Percentiles rank a stretch among this genome's conserved stretches.
These are phyloP conservation scores for Fusarium musae DNA, from an alignment of 2,329 filamentous ascomycete genomes.

Conservation along the genomic window DNA sequence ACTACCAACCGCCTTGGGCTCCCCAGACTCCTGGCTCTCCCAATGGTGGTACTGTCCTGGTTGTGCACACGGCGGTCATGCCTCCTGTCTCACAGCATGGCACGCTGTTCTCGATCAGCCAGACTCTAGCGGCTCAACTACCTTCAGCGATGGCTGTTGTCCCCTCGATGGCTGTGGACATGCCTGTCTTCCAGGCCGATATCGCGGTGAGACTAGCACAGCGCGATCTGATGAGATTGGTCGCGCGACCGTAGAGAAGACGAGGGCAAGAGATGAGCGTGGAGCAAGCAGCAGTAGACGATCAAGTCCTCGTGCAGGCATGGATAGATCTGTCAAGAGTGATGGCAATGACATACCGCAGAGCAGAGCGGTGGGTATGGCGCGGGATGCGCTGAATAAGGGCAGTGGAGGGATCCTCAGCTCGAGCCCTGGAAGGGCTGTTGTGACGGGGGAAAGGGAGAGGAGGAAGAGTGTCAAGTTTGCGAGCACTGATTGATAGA, in stretches of 20 bases:
- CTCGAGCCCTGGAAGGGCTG: conserved; percentile 59
- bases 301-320: conserved; percentile 44
- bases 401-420: conserved; percentile 55
- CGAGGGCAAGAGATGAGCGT: conserved; percentile 42
- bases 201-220: conserved; percentile 60
- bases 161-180: conserved; percentile 74
- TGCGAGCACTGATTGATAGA: conserved; percentile 53
- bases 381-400: conserved; percentile 62
- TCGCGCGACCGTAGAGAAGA: conserved; percentile 57
- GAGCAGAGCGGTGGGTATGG: conserved; percentile 70
- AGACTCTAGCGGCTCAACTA: conserved; percentile 36
- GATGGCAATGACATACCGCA: conserved; percentile 67
- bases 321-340: conserved; percentile 49
- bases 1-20: conserved; percentile 43
- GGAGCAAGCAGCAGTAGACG: conserved; percentile 42
- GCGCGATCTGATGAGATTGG: conserved; percentile 63
- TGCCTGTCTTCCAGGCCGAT: conserved; percentile 68
- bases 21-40: conserved; percentile 44
- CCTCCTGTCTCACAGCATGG: conserved; percentile 69
- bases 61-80: conserved; percentile 72
- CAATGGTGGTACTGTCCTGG: conserved; percentile 73
- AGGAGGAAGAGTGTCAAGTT: conserved; percentile 74
- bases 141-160: conserved; percentile 67
- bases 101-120: conserved; percentile 54
- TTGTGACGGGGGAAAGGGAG: conserved; percentile 58